phyloP scores from a whole-genome alignment of 139 green algal genomes.

The Closterium sp. region DNA sequence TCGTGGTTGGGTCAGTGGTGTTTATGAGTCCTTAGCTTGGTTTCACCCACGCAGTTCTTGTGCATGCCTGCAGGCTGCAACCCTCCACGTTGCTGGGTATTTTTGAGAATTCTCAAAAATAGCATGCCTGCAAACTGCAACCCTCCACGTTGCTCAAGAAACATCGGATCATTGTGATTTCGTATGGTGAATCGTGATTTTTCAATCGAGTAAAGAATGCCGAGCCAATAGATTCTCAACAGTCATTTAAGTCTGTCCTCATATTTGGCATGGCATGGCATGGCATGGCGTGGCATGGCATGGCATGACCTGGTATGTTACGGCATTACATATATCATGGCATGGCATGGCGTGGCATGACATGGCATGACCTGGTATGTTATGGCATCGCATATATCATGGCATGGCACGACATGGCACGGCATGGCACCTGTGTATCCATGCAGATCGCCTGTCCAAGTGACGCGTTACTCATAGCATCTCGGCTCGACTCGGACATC shows the following conservation, averaged over 20 bases:
- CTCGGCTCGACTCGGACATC: conserved; percentile 73
- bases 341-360: neutral
- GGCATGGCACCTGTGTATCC: conserved; percentile 65
- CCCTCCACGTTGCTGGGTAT: too few species aligned
- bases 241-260: neutral
- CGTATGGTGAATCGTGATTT: neutral
- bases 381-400: conserved; percentile 50
- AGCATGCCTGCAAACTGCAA: too few species aligned
- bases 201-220: neutral
- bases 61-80: too few species aligned
- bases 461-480: conserved; percentile 80
- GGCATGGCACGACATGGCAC: neutral
- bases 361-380: neutral
- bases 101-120: too few species aligned
- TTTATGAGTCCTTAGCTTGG: neutral
- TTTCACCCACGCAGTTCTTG: neutral
- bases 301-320: too few species aligned
- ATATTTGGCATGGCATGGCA: neutral
- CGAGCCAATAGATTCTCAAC: neutral
- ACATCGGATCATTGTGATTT: too few species aligned
- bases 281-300: neutral
- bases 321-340: neutral
- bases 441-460: conserved; percentile 68
- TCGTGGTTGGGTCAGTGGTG: too few species aligned
- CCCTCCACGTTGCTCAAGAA: too few species aligned